Evolutionary conservation across 23 red algal species (phyloP), one percentile per base, ranked within the genome.

Genomic region (Porphyridium purpureum): DNA sequence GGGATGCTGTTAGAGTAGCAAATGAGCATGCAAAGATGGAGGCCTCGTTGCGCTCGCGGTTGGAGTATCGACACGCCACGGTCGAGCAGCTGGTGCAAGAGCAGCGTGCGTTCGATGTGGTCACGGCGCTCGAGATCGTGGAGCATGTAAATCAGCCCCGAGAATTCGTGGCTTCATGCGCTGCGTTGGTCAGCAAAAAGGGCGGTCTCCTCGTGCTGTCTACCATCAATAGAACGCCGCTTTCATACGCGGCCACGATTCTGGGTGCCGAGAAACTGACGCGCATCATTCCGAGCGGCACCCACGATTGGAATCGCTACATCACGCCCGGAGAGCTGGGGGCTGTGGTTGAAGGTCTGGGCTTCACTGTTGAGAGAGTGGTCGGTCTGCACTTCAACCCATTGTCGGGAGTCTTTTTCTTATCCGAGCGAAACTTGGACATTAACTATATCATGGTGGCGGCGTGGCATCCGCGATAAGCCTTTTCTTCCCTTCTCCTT

Each of bases 261-360:
- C 21, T 80, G 15, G 64, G 64, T 9, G 80, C 74, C 2, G 90
- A 98, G 64, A 49, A 66, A 14, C 36, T 98, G 28, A 47, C 86
- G 1, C 52, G 72, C 7, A 68, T 68, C 60, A 22, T 98, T n/a
- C 80, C 90, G 21, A 3, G 15, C 1, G 90, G 90, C 5, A 98
- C 90, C 28, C 90, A 98, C 50, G 75, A 85, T 20, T 98, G 90
- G 90, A 57, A 52, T 6, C 66, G 66, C 30, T 98, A 83, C 66
- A 47, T 75, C 3, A 47, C 41, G 14, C 90, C 90, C 14, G 80
- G 67, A 38, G 90, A 98, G 27, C 25, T 98, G 28, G 42, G 46
- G 2, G 59, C 48, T 29, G 54, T 61, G 19, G 29, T 85, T 27
- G 46, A 60, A 24, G 41, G 46, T 21, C 61, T 55, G 3, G 33